Percentiles rank a stretch among this genome's conserved stretches.
phyloP scores from a whole-genome alignment of 176 grass and related monocot genomes.

The Poa annua region DNA sequence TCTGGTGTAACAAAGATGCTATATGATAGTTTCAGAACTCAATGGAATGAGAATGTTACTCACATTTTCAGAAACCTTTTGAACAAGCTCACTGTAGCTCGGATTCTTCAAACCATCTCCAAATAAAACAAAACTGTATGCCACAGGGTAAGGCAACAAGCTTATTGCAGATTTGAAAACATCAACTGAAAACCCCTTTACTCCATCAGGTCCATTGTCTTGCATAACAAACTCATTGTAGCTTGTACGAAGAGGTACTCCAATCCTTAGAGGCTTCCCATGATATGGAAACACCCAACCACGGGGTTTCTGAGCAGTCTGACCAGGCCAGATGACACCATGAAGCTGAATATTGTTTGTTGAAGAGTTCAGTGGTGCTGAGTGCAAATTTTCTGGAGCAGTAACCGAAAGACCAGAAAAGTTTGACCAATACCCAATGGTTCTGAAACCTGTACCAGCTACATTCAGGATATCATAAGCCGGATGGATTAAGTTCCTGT shows the following conservation, averaged over 20 bases:
- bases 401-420: conserved; percentile 64
- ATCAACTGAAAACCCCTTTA: conserved; percentile 87
- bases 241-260: conserved; percentile 70
- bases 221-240: conserved; percentile 75
- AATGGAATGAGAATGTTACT: conserved; percentile 34
- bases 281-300: conserved; percentile 84
- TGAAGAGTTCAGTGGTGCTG: conserved; percentile 40
- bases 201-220: conserved; percentile 57
- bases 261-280: conserved; percentile 77
- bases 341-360: conserved; percentile 49
- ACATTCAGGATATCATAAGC: conserved; percentile 86
- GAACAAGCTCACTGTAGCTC: conserved; percentile 69
- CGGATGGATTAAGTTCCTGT: conserved; percentile 65
- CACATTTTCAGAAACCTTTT: conserved; percentile 79
- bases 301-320: conserved; percentile 62
- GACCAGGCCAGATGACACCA: conserved; percentile 85
- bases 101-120: conserved; percentile 84
- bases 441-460: conserved; percentile 64
- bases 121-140: conserved; percentile 67
- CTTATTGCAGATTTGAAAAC: conserved; percentile 79
- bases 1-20: neutral
- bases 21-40: conserved; percentile 21
- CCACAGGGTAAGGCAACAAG: conserved; percentile 77
- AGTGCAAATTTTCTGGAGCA: conserved; percentile 57
- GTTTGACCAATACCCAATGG: conserved; percentile 85